Base-by-base conservation (phyloP, 257 asterid genomes). In the Datura wrightii region DNA sequence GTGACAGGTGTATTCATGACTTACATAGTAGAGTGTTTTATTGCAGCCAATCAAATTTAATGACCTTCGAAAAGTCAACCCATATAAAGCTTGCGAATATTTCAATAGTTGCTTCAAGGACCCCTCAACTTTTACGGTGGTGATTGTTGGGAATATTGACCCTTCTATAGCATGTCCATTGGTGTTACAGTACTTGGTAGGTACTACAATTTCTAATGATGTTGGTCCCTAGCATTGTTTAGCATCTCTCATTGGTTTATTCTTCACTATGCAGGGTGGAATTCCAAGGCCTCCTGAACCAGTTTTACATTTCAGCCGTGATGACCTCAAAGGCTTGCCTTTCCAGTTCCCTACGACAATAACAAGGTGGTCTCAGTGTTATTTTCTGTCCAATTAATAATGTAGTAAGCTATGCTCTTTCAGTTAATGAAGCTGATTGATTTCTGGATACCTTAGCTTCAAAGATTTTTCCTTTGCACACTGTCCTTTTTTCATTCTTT, bases 131-230 rank as follows among this genome's bases (percentile, higher is more conserved):
- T 95, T 94, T 88, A 94, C 98, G 11, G 92, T 94, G 86, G 96
- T 92, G 85, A 91, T 95, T 85, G 99, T 94, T 79, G 99, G 99
- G 82, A 95, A 95, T 89, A 91, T 95, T 84, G 95, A 95, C 90
- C 97, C 98, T 83, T 85, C 92, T 79, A 89, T 84, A 83, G 98
- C 99, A 24, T 86, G 91, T 86, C 98, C 99, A 82, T 88, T 95
- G 84, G 93, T 95, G 76, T 90, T 91, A 84, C 93, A 92, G 85
- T 94, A 95, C 87, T 90, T 95, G 93, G 99, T 95, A 88, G 84
- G 92, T 85, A 63, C 15, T 84, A 63, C 85, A 67, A 63, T 72
- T 86, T 78, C 58, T 83, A 82, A 82, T 65, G 60, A 50, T 69
- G 79, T 69, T 37, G 37, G 67, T 60, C 80, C 71, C 71, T 83